Conservation (phyloP, 208 protist genomes). For the Crithidia expoeki region DNA sequence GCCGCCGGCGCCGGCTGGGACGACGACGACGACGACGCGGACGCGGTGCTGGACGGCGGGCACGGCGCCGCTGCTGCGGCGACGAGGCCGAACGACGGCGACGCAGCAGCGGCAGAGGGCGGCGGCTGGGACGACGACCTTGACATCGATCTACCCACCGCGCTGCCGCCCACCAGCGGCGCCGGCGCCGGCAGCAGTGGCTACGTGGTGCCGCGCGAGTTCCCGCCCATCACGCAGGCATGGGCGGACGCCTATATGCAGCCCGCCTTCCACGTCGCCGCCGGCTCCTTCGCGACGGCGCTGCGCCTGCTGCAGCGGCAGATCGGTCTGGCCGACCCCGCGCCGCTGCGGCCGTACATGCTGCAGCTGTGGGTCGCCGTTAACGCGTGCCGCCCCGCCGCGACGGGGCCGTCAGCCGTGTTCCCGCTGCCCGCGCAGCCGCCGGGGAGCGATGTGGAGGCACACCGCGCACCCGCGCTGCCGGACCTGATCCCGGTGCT, state of each 20-base stretch:
- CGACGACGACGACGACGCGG: slow-evolving; percentile 46
- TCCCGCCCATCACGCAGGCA: slow-evolving; percentile 52
- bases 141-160: slow-evolving; percentile 63
- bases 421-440: slow-evolving; percentile 48
- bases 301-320: slow-evolving; percentile 91
- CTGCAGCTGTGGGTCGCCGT: slow-evolving; percentile 82
- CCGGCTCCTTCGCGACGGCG: slow-evolving; percentile 94
- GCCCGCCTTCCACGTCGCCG: slow-evolving; percentile 94
- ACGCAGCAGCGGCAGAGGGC: slow-evolving; percentile 31
- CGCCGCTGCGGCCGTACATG: slow-evolving; percentile 90
- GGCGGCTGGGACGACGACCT: slow-evolving; percentile 81
- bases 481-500: slow-evolving; percentile 76
- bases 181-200: slow-evolving; percentile 13
- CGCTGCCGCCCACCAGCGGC: slow-evolving; percentile 13
- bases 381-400: slow-evolving; percentile 56
- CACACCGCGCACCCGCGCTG: slow-evolving; percentile 45
- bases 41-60: slow-evolving; percentile 12
- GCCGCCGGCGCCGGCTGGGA: slow-evolving; percentile 55
- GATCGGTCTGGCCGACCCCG: slow-evolving; percentile 91
- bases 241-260: slow-evolving; percentile 90
- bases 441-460: slow-evolving; percentile 43
- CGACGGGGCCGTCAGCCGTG: slow-evolving; percentile 41
- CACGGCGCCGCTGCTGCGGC: slow-evolving; percentile 11
- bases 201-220: slow-evolving; percentile 58
- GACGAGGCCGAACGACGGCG: too few species aligned